Base-by-base conservation (phyloP, 1,284 basidiomycete genomes). In the Tranzscheliella williamsii region DNA sequence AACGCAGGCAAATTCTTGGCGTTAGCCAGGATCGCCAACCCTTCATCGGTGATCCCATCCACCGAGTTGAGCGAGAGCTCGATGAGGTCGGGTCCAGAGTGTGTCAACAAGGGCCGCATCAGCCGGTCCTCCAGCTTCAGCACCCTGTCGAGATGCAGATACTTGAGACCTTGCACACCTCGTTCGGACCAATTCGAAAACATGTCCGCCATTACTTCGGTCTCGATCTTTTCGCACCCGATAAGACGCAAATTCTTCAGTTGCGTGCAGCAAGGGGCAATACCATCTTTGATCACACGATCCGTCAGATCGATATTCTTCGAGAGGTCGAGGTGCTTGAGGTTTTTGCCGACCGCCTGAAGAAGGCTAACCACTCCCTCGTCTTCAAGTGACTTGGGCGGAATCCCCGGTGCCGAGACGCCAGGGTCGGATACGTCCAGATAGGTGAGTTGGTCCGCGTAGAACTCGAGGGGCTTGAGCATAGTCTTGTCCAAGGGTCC, bases 11-110 rank as follows among this genome's bases (percentile, higher is more conserved):
- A 46, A 15, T 54, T 57, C 29, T 47, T 50, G 13, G 71, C 67
- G 27, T 54, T 53, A 36, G 48, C 48, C 24, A 94, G 81, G 30
- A 65, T 64, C 36, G 77, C 79, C 29, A 95, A 78, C 1, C 83
- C 82, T 9, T 84, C 83, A 24, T 83, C 81, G 0, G 83, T 82
- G 1, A 86, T 81, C 1, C 82, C 70, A 83, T 86, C 88, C 85
- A 89, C 29, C 85, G 87, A 78, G 52, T 92, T 89, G 64, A 98
- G 83, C 60, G 84, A 84, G 21, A 97, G 81, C 21, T 81, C 72
- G 38, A 82, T 79, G n/a, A 97, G 79, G 1, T 80, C 78, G 5
- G 64, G 34, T 1, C 86, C 86, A 3, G 89, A 90, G 70, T 93
- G 90, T 9, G 78, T 74, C 24, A 95, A 76, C 20, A 95, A 69